Evolutionary conservation across 2,329 filamentous ascomycete species (phyloP), one percentile per base, ranked within the genome.

Genomic region (Pseudogymnoascus sp.): DNA sequence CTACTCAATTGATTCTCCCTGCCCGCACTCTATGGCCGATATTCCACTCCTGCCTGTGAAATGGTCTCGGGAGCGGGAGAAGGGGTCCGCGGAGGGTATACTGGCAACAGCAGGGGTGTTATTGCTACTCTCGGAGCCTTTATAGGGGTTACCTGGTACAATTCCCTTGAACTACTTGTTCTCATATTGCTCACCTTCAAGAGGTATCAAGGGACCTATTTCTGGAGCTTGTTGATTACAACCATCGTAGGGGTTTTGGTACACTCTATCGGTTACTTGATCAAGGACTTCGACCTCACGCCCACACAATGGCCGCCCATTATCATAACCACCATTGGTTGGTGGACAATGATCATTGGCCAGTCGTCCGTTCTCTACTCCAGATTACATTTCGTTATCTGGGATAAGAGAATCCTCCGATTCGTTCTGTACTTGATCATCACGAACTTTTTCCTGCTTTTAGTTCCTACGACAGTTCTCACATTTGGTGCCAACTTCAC

Each of bases 351-450:
- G 80, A 74, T 83, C 0, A 81, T 79, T n/a, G 81, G 81, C 0
- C 79, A 82, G 66, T 77, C 78, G 1, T 65, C 82, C 20, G 81
- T 84, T 7, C 73, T 84, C 2, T 84, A 80, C 70, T 83, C 80
- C 2, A 76, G 81, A 20, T 74, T 84, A 2, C 79, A 83, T 65
- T 73, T 84, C 2, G 75, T 84, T 7, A 72, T 80, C 2, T 76
- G 75, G 6, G 77, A 80, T 41, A 74, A 76, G 6, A 68, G 72
- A 20, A 70, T 77, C 14, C 71, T 82, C 1, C 74, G 73, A 4
- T 75, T 72, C 20, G 77, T 81, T 0, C 73, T 80, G 3, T 73
- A 66, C 61, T 80, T 84, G 76, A 83, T 84, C 59, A 75, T 82
- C 47, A 69, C 74, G 60, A 76, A 82, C 66, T 72, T 74, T 14